Base-by-base conservation (phyloP, 441 rosid species). In the Breynia disticha region DNA sequence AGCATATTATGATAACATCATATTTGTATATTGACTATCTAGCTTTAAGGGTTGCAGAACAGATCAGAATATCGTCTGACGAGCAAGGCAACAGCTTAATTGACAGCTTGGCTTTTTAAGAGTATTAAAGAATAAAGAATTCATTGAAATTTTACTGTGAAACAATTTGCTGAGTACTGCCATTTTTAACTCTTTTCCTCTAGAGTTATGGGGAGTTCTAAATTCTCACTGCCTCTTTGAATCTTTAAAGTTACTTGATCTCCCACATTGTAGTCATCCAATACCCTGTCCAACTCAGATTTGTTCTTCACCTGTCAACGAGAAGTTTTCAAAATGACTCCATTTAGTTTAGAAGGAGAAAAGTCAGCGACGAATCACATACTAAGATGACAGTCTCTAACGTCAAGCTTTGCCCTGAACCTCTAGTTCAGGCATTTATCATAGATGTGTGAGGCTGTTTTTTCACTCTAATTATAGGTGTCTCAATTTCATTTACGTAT, bases 231-330 rank as follows among this genome's bases (percentile, higher is more conserved):
- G 22, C 87, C 83, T 57, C 98, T 83, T 68, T 75, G 83, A 62
- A 90, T 72, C 76, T 69, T 78, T 54, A 90, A 69, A 15, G 35
- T 57, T 48, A 90, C 95, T 21, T 67, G 70, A 32, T 87, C 96
- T 55, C 90, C 95, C 12, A 82, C 84, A 22, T 19, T 83, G 62
- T 81, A 90, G 50, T 87, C 98, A 72, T 90, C 95, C 72, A 85
- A 74, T 52, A 72, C 74, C 74, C 67, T 85, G 76, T 67, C 60
- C 57, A 87, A 48, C 67, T 86, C 96, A 16, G 83, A 85, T 75
- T 83, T 91, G 86, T 73, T 80, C 62, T 74, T 91, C 58, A 91
- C 94, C 98, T 91, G 76, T 9, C 35, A 28, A 28, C 35, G 8
- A 28, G 35, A 28, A 28, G 35, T 28, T 28, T 9, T 28, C 5